Evolutionary conservation across 2,329 filamentous ascomycete species (phyloP).

Genomic region (Alternaria sp.): DNA sequence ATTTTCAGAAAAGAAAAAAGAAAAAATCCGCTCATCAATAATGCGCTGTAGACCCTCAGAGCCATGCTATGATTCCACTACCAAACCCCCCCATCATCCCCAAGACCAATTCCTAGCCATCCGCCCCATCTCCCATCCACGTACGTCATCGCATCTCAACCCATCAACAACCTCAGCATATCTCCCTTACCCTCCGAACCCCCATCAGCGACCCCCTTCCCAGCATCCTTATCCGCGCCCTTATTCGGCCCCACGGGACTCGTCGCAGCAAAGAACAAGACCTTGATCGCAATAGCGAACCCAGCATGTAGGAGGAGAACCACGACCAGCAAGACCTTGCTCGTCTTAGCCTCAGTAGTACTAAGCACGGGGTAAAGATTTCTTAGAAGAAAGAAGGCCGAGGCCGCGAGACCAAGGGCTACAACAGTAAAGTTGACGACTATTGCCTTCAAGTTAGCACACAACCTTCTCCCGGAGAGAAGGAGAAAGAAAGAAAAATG

Average conservation of each 20-base stretch:
- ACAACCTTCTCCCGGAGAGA: not conserved
- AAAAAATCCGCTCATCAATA: not conserved
- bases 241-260: slow-evolving; percentile 48
- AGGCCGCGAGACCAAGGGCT: slow-evolving; percentile 63
- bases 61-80: not conserved
- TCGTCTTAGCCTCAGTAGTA: slow-evolving; percentile 90
- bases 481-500: not conserved
- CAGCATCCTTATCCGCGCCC: slow-evolving; percentile 31
- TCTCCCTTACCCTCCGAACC: slow-evolving; percentile 14
- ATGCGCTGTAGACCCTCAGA: not conserved
- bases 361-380: slow-evolving; percentile 77
- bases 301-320: slow-evolving; percentile 87
- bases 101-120: not conserved
- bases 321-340: slow-evolving; percentile 83
- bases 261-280: slow-evolving; percentile 85
- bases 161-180: slow-evolving; percentile 22
- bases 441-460: slow-evolving; percentile 18
- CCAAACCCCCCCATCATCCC: not conserved
- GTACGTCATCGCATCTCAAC: not conserved
- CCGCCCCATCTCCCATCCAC: no score
- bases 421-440: slow-evolving; percentile 94
- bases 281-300: slow-evolving; percentile 93
- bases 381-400: slow-evolving; percentile 51
- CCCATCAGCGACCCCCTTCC: slow-evolving; percentile 9
- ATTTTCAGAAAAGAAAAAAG: not conserved